Conservation (phyloP, 176 grass and related monocot genomes). For the Oryza punctata region DNA sequence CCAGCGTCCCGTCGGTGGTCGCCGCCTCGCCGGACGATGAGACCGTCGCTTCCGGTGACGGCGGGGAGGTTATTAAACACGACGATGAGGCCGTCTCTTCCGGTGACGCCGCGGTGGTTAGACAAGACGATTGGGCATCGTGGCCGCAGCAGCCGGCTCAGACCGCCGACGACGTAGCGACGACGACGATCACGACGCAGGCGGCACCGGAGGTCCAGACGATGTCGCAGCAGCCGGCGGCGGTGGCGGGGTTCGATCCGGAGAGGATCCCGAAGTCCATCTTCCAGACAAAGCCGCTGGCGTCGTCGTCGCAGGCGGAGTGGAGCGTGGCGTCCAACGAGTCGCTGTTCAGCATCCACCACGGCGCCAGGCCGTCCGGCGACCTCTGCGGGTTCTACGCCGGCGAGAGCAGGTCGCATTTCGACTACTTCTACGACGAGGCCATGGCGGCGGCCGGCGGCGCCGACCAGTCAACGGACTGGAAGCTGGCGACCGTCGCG, state of each 20-base stretch:
- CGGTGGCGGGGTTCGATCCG: conserved; percentile 41
- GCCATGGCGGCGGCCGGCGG: conserved; percentile 10
- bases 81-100: conserved; percentile 5
- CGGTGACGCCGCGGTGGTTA: not conserved
- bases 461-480: not conserved
- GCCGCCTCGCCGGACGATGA: not conserved
- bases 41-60: not conserved
- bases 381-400: conserved; percentile 34
- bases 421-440: conserved; percentile 59
- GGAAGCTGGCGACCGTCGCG: conserved; percentile 30
- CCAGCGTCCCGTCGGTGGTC: not conserved
- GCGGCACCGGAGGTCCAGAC: conserved; percentile 39
- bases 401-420: conserved; percentile 42
- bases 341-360: conserved; percentile 81
- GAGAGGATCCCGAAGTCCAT: conserved; percentile 66
- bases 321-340: conserved; percentile 79
- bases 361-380: conserved; percentile 40
- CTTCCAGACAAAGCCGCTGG: conserved; percentile 46
- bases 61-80: not conserved
- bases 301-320: conserved; percentile 48
- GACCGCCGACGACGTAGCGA: not conserved
- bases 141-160: conserved; percentile 14
- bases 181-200: conserved; percentile 8
- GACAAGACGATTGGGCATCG: conserved; percentile 25
- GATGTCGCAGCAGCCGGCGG: not conserved